Base-by-base conservation (phyloP, 2,329 filamentous ascomycete species). In the Penicillium sp. region DNA sequence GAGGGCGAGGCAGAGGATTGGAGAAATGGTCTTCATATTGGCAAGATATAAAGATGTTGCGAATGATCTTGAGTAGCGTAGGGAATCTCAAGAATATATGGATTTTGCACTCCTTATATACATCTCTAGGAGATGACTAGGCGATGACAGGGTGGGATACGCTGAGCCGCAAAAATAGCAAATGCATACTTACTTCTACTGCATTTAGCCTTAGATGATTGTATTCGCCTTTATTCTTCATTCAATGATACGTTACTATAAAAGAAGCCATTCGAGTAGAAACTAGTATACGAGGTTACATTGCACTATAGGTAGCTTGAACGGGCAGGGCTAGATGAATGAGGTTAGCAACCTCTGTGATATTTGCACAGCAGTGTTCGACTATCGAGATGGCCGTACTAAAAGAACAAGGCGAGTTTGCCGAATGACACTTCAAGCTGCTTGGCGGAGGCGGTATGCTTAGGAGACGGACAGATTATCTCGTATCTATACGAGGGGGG, bases 261-360 rank as follows among this genome's bases (percentile, higher is more conserved):
- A 8, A 17, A n/a, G n/a, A 47, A 47, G 12, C 13, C 22, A 26
- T 22, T 17, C 1, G 24, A 24, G 10, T n/a, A 53, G 30, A 13
- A 9, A 53, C 5, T 15, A 26, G 30, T 53, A 26, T 53, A 38
- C 30, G 50, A 53, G 50, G 50, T 38, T 38, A 24, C n/a, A 53
- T 37, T 35, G n/a, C 12, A 4, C 6, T n/a, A 30, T 49, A 26
- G 45, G 15, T 49, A 30, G 17, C 24, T 49, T 13, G 15, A 28
- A 8, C 9, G 15, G 15, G 24, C 45, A 26, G 45, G 22, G 26
- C 28, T 26, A 13, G 45, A 49, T n/a, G 26, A 17, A 49, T 28
- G 15, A 24, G 22, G 22, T 5, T 13, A 45, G 22, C 19, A 24
- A 45, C 12, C 13, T 26, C 1, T 45, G 22, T 15, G 22, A 10